These are phyloP conservation scores for Apiotrichum sp. DNA, from an alignment of 1,284 basidiomycete genomes.

Conservation along the genomic window DNA sequence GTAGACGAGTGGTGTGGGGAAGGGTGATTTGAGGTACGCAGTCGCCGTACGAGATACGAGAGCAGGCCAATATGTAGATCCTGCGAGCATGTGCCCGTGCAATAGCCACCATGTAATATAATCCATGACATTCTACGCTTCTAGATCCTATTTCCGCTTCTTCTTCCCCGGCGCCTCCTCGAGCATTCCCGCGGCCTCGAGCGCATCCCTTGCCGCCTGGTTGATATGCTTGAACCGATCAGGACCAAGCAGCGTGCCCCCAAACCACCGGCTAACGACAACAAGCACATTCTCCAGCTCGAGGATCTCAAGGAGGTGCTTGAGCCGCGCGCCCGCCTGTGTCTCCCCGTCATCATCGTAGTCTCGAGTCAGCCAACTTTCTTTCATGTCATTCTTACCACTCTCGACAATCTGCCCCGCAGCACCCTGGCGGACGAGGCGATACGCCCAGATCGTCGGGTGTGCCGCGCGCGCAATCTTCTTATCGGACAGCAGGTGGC, in stretches of 20 bases:
- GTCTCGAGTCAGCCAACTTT: slow-evolving; percentile 51
- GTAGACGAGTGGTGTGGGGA: background rate
- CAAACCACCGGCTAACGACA: slow-evolving; percentile 56
- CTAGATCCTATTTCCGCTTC: background rate
- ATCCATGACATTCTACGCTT: background rate
- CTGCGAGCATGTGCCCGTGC: too few relatives aligned
- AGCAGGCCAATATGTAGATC: background rate
- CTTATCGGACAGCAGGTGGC: slow-evolving; percentile 63
- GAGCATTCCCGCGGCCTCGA: slow-evolving; percentile 74
- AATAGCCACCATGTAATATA: background rate
- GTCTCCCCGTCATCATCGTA: slow-evolving; percentile 91
- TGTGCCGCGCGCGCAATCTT: slow-evolving; percentile 63
- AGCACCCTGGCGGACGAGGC: slow-evolving; percentile 36
- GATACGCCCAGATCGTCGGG: slow-evolving; percentile 77
- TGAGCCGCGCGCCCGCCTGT: slow-evolving; percentile 77
- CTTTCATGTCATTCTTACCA: slow-evolving; percentile 26
- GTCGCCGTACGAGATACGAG: too few relatives aligned
- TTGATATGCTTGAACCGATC: slow-evolving; percentile 91
- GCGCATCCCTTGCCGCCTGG: slow-evolving; percentile 76
- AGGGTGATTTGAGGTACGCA: too few relatives aligned
- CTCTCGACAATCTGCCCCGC: slow-evolving; percentile 34
- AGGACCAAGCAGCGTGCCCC: slow-evolving; percentile 65
- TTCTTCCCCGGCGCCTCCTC: slow-evolving; percentile 41
- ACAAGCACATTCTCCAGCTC: slow-evolving; percentile 66
- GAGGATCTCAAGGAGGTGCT: slow-evolving; percentile 79